A percentile compares a stretch with the other conserved stretches of the same genome.
Conservation (phyloP, 2,329 filamentous ascomycete species). For the Phyllosticta paracitricarpa region DNA sequence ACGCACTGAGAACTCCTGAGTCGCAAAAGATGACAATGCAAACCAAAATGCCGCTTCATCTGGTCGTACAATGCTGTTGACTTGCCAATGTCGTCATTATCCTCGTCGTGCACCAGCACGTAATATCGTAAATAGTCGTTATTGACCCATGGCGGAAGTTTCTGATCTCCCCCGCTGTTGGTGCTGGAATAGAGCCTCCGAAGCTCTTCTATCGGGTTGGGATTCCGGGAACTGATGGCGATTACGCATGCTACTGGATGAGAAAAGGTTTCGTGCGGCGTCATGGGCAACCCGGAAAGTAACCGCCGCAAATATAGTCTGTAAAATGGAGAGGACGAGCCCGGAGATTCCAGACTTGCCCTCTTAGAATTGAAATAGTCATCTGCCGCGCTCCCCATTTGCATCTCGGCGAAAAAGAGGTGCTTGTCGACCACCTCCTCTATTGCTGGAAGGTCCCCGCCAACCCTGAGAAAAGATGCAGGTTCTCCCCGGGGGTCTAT, state of each 20-base stretch:
- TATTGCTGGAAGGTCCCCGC: conserved; percentile 54
- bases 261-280: conserved; percentile 83
- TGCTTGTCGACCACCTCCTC: conserved; percentile 75
- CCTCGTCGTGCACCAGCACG: conserved; percentile 91
- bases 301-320: conserved; percentile 74
- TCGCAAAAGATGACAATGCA: conserved; percentile 87
- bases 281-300: conserved; percentile 66
- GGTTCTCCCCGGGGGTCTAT: conserved; percentile 1
- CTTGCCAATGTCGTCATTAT: conserved; percentile 82
- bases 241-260: conserved; percentile 93
- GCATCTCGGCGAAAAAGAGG: conserved; percentile 61
- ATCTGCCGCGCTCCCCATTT: conserved; percentile 19
- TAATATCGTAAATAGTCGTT: conserved; percentile 93
- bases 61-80: conserved; percentile 89
- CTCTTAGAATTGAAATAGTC: conserved; percentile 36
- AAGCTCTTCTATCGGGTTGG: conserved; percentile 75
- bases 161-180: conserved; percentile 57
- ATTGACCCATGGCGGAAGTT: conserved; percentile 76
- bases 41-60: conserved; percentile 96
- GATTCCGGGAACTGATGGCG: conserved; percentile 83
- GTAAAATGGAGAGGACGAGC: conserved; percentile 63
- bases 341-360: conserved; percentile 18
- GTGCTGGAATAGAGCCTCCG: conserved; percentile 75
- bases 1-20: conserved; percentile 77
- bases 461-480: conserved; percentile 30